Base-by-base conservation (phyloP, 1,284 basidiomycete species). In the Sporisorium reilianum region DNA sequence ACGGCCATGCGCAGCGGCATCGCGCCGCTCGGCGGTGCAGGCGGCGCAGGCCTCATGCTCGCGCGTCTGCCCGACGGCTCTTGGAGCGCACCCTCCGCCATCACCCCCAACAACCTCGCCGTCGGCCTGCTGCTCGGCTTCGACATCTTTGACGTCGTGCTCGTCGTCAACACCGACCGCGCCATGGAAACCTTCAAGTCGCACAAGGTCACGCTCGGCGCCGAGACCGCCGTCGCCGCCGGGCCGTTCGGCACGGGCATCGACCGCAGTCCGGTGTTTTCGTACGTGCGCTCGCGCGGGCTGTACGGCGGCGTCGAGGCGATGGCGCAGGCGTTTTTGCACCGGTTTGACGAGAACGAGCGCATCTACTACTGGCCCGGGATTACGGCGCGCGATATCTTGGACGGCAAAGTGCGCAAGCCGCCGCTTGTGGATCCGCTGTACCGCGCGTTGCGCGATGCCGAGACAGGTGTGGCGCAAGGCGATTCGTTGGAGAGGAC, bases 391-490 rank as follows among this genome's bases (percentile, higher is more conserved):
- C 22, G 55, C 1, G 81, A 83, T 42, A 82, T 84, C 38, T 54
- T 84, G 6, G 74, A 74, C 20, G 82, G 81, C 3, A 79, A 78
- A 38, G 81, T 78, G 3, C 50, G 82, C 5, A 81, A 86, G 3
- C 88, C 88, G 0, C 80, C 76, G 2, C 85, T 87, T 69, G 87
- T 86, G 0, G 84, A 82, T 11, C 64, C 80, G 0, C 82, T 89
- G 7, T 81, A 86, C 50, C 42, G 81, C 10, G 87, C 88, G 0
- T 80, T 89, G 6, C 66, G 82, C 10, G 88, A 88, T 55, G 88
- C 88, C n/a, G 87, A 88, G 60, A 80, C 85, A 0, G 88, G 88
- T n/a, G 69, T 77, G 14, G 88, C 88, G 0, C 88, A 89, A 65
- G 82, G 83, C 9, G 76, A 79, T 8, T 77, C 75, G 40, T 68